Conservation (phyloP, 345 rosid genomes). For the Angophora floribunda region DNA sequence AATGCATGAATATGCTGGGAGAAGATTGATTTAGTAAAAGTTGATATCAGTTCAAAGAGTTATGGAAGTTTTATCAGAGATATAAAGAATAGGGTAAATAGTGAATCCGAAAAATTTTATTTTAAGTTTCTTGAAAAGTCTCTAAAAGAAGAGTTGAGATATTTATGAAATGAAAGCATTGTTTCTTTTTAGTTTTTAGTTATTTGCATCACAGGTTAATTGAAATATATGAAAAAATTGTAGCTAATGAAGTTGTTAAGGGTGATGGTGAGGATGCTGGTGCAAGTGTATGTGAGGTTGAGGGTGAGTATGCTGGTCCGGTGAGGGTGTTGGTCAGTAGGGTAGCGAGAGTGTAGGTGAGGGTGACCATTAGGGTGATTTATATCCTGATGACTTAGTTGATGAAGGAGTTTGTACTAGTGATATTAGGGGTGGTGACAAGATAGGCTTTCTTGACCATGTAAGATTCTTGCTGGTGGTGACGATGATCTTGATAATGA, state of each 20-base stretch:
- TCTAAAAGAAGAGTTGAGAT: background rate
- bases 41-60: background rate
- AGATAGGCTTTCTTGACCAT: no score
- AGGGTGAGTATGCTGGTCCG: background rate
- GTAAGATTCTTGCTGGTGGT: no score
- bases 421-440: background rate
- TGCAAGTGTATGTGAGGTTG: background rate
- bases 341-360: fast-evolving
- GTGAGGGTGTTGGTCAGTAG: background rate
- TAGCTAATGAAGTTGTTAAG: no score
- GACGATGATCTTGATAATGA: background rate
- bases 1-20: background rate
- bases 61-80: no score
- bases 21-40: background rate
- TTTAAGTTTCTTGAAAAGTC: no score
- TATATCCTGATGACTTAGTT: background rate
- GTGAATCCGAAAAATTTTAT: no score
- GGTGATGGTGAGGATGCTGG: background rate
- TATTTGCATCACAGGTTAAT: no score
- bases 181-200: no score
- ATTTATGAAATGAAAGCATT: no score
- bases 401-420: background rate
- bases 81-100: background rate
- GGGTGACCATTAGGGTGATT: background rate
- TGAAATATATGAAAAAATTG: no score